phyloP scores from a whole-genome alignment of 2,329 filamentous ascomycete genomes.

The Cladophialophora exuberans region DNA sequence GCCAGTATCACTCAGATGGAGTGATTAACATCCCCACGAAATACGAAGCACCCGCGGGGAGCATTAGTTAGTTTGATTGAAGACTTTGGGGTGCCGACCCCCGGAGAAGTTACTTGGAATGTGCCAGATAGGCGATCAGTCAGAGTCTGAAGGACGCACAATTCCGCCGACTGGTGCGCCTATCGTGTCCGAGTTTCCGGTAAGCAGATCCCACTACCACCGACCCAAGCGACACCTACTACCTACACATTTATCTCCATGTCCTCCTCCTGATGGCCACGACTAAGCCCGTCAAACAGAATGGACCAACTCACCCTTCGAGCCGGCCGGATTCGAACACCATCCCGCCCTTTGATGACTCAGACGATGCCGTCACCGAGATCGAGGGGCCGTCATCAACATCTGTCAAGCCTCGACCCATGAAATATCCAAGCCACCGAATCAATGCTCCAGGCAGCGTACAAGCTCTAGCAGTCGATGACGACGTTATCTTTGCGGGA shows the following conservation, averaged over 20 bases:
- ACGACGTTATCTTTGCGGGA: conserved; percentile 83
- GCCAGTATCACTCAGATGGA: too few relatives aligned
- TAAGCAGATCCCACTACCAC: conserved; percentile 4
- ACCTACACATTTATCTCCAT: conserved; percentile 1
- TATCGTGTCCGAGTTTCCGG: conserved; percentile 4
- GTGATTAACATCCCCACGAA: too few relatives aligned
- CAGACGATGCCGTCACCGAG: not conserved
- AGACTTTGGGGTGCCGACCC: not conserved
- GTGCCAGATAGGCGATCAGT: conserved; percentile 27
- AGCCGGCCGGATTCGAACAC: not conserved
- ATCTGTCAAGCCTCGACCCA: not conserved
- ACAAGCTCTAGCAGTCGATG: conserved; percentile 78
- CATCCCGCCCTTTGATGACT: not conserved
- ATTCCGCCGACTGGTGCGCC: conserved; percentile 11
- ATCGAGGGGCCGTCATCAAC: conserved; percentile 5
- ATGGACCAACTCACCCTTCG: conserved; percentile 1
- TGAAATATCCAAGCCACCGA: conserved; percentile 27
- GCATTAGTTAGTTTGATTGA: too few relatives aligned
- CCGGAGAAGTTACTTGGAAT: not conserved
- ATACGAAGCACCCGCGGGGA: too few relatives aligned
- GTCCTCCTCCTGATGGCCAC: conserved; percentile 17
- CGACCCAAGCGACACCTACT: not conserved
- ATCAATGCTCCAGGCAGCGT: conserved; percentile 38
- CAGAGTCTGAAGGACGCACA: conserved; percentile 2
- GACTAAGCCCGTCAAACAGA: conserved; percentile 14